Percentiles rank a stretch among this genome's conserved stretches.
Conservation (phyloP, 2,329 filamentous ascomycete species). For the Aureobasidium lini region DNA sequence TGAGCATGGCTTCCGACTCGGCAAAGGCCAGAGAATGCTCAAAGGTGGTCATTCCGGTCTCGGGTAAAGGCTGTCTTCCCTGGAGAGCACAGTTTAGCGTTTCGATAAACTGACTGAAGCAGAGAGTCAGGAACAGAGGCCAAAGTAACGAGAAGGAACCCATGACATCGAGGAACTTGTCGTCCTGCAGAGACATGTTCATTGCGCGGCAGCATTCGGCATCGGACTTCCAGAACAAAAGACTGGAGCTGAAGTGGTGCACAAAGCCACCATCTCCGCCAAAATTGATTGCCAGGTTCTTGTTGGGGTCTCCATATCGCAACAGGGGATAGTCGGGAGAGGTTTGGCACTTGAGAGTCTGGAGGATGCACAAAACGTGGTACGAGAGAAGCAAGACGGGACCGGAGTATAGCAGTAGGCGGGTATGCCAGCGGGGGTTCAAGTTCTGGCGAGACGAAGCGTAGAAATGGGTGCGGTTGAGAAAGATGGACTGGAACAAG, state of each 20-base stretch:
- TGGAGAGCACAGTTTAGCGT: constrained; percentile 82
- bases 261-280: constrained; percentile 58
- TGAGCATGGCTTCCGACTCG: constrained; percentile 84
- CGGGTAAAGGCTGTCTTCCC: constrained; percentile 68
- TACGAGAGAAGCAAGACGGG: constrained; percentile 63
- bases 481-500: constrained; percentile 57
- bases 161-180: constrained; percentile 46
- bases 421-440: constrained; percentile 64
- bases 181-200: constrained; percentile 57
- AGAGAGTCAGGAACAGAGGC: constrained; percentile 63
- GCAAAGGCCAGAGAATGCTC: constrained; percentile 95
- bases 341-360: constrained; percentile 88
- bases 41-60: constrained; percentile 93
- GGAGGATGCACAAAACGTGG: constrained; percentile 64
- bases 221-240: constrained; percentile 70
- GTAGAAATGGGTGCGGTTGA: constrained; percentile 91
- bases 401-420: constrained; percentile 60
- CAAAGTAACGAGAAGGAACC: constrained; percentile 74
- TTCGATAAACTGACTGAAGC: constrained; percentile 77
- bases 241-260: constrained; percentile 60
- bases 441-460: constrained; percentile 78
- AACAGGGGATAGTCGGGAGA: constrained; percentile 38
- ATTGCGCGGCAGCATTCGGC: constrained; percentile 66
- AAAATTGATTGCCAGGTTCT: constrained; percentile 39
- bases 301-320: constrained; percentile 39